Conservation (phyloP, 1,139 yeast species). For the Keqinozyma sinolaborantium region DNA sequence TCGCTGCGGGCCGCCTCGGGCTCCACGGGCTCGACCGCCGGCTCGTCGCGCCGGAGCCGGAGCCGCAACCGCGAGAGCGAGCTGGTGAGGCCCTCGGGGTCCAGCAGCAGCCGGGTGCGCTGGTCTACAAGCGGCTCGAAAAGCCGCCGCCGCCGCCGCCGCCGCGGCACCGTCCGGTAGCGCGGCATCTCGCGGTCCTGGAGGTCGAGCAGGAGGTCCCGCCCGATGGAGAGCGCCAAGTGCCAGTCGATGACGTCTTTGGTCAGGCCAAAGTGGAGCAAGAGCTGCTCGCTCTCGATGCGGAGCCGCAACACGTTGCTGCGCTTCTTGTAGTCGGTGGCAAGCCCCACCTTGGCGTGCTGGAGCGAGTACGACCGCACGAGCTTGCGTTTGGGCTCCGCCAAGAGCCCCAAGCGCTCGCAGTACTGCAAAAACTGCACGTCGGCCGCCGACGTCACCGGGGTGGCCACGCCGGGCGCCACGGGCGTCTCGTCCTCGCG, state of each 20-base stretch:
- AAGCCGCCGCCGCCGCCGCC: constrained; percentile 47
- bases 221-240: constrained; percentile 54
- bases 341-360: constrained; percentile 65
- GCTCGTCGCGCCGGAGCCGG: not conserved
- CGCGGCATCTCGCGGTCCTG: constrained; percentile 57
- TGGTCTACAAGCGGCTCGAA: no score
- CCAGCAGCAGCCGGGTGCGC: not conserved
- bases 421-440: constrained; percentile 33
- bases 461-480: constrained; percentile 14
- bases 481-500: constrained; percentile 2
- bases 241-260: constrained; percentile 69
- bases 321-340: constrained; percentile 63
- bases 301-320: constrained; percentile 58
- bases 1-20: no score
- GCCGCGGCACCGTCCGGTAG: constrained; percentile 71
- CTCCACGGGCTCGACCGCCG: constrained; percentile 6
- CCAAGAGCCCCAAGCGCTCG: constrained; percentile 22
- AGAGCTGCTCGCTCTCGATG: constrained; percentile 65
- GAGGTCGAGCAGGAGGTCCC: constrained; percentile 63
- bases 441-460: constrained; percentile 33
- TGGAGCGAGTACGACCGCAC: constrained; percentile 64
- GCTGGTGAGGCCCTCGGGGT: not conserved
- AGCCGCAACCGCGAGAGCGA: not conserved
- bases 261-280: constrained; percentile 51
- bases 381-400: constrained; percentile 16